These are phyloP conservation scores for Alloascoidea africana DNA, from an alignment of 805 yeast species.

Conservation along the genomic window DNA sequence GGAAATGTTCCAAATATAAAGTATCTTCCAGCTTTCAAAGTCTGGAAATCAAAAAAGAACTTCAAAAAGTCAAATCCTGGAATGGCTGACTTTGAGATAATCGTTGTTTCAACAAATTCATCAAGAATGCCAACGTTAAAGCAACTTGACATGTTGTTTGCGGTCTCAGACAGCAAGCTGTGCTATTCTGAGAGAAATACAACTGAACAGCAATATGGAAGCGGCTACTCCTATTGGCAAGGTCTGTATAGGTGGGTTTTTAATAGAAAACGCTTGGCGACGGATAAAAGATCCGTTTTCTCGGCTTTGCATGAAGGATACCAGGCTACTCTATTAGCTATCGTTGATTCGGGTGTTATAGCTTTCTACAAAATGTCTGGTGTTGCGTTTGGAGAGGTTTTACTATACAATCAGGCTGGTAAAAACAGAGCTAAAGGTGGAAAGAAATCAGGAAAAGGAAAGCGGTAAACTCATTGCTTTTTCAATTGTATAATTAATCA, in stretches of 20 bases:
- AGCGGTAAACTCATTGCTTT: background rate
- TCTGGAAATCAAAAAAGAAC: background rate
- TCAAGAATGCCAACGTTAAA: background rate
- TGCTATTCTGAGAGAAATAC: background rate
- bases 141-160: background rate
- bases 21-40: no score
- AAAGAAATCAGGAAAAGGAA: background rate
- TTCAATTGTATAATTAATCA: background rate
- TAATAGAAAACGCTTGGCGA: background rate
- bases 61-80: conserved; percentile 1
- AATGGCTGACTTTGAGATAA: background rate
- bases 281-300: background rate
- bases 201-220: background rate
- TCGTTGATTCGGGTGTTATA: background rate
- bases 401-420: background rate
- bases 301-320: background rate
- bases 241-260: no score
- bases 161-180: background rate
- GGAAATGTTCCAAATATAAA: background rate
- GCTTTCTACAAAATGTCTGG: background rate
- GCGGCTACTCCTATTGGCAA: no score
- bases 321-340: background rate
- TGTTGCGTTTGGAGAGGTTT: background rate
- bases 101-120: background rate
- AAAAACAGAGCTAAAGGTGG: background rate